phyloP scores from a whole-genome alignment of 2,329 filamentous ascomycete genomes.

The Fusarium liriodendri region DNA sequence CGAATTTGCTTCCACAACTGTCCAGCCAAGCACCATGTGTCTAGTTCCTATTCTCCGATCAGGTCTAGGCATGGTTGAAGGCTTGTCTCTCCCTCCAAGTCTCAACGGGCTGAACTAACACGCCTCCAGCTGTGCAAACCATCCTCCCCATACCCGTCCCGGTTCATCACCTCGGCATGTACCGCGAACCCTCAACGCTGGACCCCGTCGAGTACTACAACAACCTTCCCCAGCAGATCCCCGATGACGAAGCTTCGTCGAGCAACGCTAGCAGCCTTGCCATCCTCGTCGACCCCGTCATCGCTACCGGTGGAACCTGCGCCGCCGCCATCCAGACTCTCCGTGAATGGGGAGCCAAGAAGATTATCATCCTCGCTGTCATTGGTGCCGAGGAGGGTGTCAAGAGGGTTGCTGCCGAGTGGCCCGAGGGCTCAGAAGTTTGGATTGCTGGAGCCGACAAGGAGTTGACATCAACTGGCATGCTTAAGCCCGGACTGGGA shows the following conservation, averaged over 20 bases:
- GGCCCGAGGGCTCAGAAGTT: constrained; percentile 81
- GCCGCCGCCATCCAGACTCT: constrained; percentile 90
- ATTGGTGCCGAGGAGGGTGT: constrained; percentile 81
- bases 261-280: constrained; percentile 67
- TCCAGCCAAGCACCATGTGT: constrained; percentile 75
- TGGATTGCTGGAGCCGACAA: constrained; percentile 86
- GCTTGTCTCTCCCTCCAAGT: constrained; percentile 53
- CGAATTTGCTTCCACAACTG: constrained; percentile 73
- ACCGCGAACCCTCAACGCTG: constrained; percentile 87
- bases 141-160: constrained; percentile 84
- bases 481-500: constrained; percentile 90
- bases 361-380: constrained; percentile 80
- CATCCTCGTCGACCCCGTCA: constrained; percentile 90
- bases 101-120: constrained; percentile 11
- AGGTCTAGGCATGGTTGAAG: constrained; percentile 90
- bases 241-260: constrained; percentile 51
- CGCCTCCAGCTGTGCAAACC: constrained; percentile 74
- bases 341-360: constrained; percentile 89
- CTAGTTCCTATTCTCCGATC: constrained; percentile 94
- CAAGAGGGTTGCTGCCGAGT: constrained; percentile 76
- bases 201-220: constrained; percentile 98
- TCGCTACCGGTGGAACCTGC: constrained; percentile 92
- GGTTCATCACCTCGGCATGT: constrained; percentile 94
- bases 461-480: constrained; percentile 80
- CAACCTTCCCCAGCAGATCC: constrained; percentile 83